phyloP scores from a whole-genome alignment of 257 asterid species.

The Anisodus acutangulus region DNA sequence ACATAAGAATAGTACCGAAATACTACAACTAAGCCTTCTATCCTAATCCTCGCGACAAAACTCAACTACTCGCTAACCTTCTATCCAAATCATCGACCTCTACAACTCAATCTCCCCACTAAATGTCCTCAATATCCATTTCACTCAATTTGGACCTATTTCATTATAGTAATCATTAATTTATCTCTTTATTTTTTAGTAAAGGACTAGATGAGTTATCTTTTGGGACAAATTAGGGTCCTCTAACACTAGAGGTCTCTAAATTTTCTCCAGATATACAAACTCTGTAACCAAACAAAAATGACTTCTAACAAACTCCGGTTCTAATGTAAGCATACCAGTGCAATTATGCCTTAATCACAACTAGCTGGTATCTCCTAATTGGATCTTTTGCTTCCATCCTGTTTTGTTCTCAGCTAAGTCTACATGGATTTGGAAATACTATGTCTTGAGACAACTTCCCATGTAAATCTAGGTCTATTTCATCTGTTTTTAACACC shows the following conservation, averaged over 20 bases:
- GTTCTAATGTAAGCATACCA: background rate
- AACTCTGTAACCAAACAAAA: background rate
- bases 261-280: background rate
- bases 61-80: too few relatives aligned
- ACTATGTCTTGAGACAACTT: background rate
- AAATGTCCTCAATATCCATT: conserved; percentile 13
- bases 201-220: background rate
- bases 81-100: background rate
- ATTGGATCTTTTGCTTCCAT: conserved; percentile 8
- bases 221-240: background rate
- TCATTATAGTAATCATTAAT: conserved; percentile 16
- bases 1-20: too few relatives aligned
- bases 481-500: background rate
- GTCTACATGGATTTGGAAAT: background rate
- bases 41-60: too few relatives aligned
- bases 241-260: background rate
- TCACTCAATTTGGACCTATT: background rate
- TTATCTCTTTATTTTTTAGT: background rate
- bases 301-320: background rate
- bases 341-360: background rate
- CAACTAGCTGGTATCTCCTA: background rate
- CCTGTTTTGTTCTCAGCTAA: background rate
- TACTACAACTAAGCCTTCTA: too few relatives aligned
- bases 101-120: background rate
- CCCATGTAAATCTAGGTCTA: background rate